Base-by-base conservation (phyloP, 768 basidiomycete species). In the Chlorophyllum brunneum region DNA sequence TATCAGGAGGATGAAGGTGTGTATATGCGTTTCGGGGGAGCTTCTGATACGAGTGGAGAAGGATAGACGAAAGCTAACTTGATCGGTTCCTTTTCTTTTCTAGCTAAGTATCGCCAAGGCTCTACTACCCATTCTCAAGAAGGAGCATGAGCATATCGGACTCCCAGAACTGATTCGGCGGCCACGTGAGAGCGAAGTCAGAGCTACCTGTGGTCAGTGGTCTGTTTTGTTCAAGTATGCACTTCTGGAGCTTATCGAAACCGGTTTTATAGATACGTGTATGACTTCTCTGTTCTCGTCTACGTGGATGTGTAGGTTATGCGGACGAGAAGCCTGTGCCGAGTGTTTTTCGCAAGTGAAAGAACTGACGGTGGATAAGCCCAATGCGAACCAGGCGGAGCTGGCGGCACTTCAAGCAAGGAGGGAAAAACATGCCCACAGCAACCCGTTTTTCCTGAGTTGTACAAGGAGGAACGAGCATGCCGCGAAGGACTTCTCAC, bases 261-360 rank as follows among this genome's bases (percentile, higher is more conserved):
- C 36, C 7, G 11, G 23, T 46, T 27, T 6, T 29, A 9, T 31
- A 95, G 93, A 97, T 67, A 92, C 88, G 1, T 97, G 94, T 67
- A 88, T 92, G 77, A 94, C 92, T 4, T 95, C 93, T 10, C 83
- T 95, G 52, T 95, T 95, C 67, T 86, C 88, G 5, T 84, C 82
- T 52, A 87, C 84, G 26, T 95, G 89, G 83, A 88, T 95, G 80
- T 95, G 93, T 65, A 79, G 87, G n/a, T 64, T 81, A 33, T 98
- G 95, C 65, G 95, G 92, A 4, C 82, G 91, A 8, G 95, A 97
- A 67, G 83, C 88, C 7, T 98, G 95, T 63, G 75, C 83, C 1
- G 88, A 91, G 54, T 97, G 95, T 63, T 89, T 81, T 61, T 73
- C 77, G 23, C 84, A 81, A 57, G 81, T 95, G 47, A 68, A 71